Evolutionary conservation across 1,284 basidiomycete species (phyloP), one percentile per base, ranked within the genome.

Genomic region (Pterulicium gracile): DNA sequence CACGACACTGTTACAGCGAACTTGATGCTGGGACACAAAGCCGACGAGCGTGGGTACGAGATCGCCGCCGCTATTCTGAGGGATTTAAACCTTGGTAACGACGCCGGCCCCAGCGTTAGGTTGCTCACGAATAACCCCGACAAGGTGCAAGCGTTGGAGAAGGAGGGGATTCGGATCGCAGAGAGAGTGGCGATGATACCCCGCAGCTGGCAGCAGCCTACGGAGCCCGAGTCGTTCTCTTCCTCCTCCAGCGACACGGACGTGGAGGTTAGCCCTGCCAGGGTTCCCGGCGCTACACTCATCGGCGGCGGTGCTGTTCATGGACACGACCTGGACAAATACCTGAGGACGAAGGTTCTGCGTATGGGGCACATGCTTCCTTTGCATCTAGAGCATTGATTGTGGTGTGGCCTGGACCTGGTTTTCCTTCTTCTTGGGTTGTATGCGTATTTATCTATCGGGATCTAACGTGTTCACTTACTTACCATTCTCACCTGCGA

Each of bases 1-100:
- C 91, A 98, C 60, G 96, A 98, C 66, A 99, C 96, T 2, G 96
- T 99, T 54, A 85, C 88, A 4, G 96, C 96, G 39, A 99, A 99
- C 63, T 69, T 98, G 39, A 76, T 98, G 72, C 80, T 99, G 19
- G 96, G 96, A 1, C 90, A 97, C 62, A 75, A 82, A 48, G 94
- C 96, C 3, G 96, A 99, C 63, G 89, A 96, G 63, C 76, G 96
- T 24, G 86, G 83, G 41, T 99, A 98, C 66, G 89, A 88, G 54
- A 75, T 98, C 48, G 94, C 95, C 0, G 84, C 73, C 4, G 92
- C 88, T 32, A 98, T 98, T 52, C 61, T 98, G 54, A 75, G 80
- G 5, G 95, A 98, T 65, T 69, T 98, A 3, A 88, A 87, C 2
- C 67, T 98, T 13, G 84, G 79, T 3, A 68, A 68, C 22, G 72